These are phyloP conservation scores for Bipolaris gigantea DNA, from an alignment of 2,329 filamentous ascomycete genomes.

Conservation along the genomic window DNA sequence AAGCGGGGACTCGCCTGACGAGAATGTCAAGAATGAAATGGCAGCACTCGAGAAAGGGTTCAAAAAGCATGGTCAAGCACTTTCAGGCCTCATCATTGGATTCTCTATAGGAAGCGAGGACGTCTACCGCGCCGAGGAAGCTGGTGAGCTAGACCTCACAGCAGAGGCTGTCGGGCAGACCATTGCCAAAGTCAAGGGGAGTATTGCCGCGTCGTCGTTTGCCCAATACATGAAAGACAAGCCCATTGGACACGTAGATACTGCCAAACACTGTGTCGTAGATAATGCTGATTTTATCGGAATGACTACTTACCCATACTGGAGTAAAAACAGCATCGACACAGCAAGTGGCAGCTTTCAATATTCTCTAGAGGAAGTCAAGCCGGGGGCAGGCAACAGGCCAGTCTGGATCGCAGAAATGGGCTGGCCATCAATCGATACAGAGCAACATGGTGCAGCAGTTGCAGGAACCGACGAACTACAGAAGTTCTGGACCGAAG, in stretches of 20 bases:
- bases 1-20: slow-evolving; percentile 46
- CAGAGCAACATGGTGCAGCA: slow-evolving; percentile 10
- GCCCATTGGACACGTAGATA: slow-evolving; percentile 47
- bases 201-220: slow-evolving; percentile 63
- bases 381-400: slow-evolving; percentile 24
- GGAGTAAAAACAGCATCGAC: slow-evolving; percentile 35
- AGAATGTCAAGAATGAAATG: slow-evolving; percentile 31
- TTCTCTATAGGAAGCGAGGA: slow-evolving; percentile 43
- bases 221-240: slow-evolving; percentile 45
- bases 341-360: slow-evolving; percentile 44
- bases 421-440: slow-evolving; percentile 35
- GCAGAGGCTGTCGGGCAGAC: slow-evolving; percentile 65
- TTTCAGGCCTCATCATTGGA: slow-evolving; percentile 53
- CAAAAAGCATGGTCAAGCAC: slow-evolving; percentile 46
- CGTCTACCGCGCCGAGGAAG: slow-evolving; percentile 60
- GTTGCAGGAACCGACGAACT: slow-evolving; percentile 25
- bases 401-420: slow-evolving; percentile 43
- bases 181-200: slow-evolving; percentile 29
- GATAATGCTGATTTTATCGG: slow-evolving; percentile 38
- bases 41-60: slow-evolving; percentile 37
- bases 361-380: slow-evolving; percentile 22
- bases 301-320: slow-evolving; percentile 41
- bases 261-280: slow-evolving; percentile 27
- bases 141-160: slow-evolving; percentile 63
- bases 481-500: slow-evolving; percentile 35